Evolutionary conservation across 78 protist genomes (phyloP).

Genomic region (Planoprotostelium fungivorum): DNA sequence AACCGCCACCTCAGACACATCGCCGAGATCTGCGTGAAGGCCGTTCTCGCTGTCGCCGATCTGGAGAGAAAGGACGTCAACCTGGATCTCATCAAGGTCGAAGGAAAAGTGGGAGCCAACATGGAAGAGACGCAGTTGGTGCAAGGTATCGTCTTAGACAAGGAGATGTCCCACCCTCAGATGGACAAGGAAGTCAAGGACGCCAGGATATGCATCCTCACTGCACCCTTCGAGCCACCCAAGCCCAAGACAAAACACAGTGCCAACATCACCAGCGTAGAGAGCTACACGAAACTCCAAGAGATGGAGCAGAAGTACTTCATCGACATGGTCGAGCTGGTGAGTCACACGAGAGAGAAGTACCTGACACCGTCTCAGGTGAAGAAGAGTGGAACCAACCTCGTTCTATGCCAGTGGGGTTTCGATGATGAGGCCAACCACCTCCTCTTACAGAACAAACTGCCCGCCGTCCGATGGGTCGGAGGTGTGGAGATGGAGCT

Average conservation of each 20-base stretch:
- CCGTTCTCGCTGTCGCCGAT: conserved; percentile 98
- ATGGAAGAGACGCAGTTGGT: conserved; percentile 95
- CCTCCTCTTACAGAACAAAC: conserved; percentile 89
- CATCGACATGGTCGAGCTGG: conserved; percentile 73
- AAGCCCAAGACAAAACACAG: conserved; percentile 99
- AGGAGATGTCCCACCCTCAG: conserved; percentile 94
- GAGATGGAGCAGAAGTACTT: conserved; percentile 89
- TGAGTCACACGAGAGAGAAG: conserved; percentile 4
- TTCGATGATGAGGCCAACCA: conserved; percentile 99
- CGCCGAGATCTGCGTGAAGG: conserved; percentile 95
- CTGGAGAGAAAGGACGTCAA: conserved; percentile 95
- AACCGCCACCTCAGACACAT: conserved; percentile 82
- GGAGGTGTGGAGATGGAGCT: conserved; percentile 99
- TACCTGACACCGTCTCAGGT: conserved; percentile 28
- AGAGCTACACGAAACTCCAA: conserved; percentile 80
- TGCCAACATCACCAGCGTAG: conserved; percentile 76
- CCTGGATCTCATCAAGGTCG: conserved; percentile 98
- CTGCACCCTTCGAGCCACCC: conserved; percentile 99
- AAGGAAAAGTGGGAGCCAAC: conserved; percentile 92
- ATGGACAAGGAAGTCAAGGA: conserved; percentile 80
- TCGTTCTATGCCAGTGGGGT: conserved; percentile 99
- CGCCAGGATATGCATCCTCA: conserved; percentile 96
- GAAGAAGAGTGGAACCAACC: conserved; percentile 94
- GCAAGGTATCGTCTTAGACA: conserved; percentile 96
- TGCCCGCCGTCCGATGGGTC: conserved; percentile 99